Conservation (phyloP, 441 rosid genomes). For the Raphanus hybrid region DNA sequence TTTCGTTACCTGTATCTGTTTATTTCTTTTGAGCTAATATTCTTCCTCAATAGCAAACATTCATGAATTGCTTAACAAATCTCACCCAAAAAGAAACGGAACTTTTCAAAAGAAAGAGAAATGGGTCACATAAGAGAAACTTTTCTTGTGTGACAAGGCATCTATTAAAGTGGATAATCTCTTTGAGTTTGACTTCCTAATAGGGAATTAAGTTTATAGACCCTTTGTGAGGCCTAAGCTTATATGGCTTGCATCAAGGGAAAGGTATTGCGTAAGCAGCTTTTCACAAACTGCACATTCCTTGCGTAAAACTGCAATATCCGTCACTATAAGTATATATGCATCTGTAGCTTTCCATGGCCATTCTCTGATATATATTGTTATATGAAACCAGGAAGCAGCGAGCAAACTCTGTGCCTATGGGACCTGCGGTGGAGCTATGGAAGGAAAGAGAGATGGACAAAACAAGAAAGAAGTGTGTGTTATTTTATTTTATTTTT, state of each 20-base stretch:
- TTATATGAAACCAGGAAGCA: slow-evolving; percentile 12
- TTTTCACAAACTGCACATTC: slow-evolving; percentile 33
- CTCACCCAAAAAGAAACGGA: too few species aligned
- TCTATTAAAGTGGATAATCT: slow-evolving; percentile 22
- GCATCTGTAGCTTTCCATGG: not conserved
- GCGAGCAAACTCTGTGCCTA: slow-evolving; percentile 4
- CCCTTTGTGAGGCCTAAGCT: slow-evolving; percentile 18
- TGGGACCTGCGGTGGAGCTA: slow-evolving; percentile 50
- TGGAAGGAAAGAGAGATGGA: slow-evolving; percentile 66
- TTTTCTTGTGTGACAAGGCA: slow-evolving; percentile 19
- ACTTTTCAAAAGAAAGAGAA: too few species aligned
- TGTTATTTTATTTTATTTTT: not conserved
- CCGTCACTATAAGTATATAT: not conserved
- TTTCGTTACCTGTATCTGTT: too few species aligned
- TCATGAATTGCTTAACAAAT: too few species aligned
- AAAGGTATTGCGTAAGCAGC: slow-evolving; percentile 39
- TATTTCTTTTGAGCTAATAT: too few species aligned
- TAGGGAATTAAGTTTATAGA: slow-evolving; percentile 3
- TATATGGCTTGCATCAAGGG: slow-evolving; percentile 27
- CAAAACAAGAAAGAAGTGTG: slow-evolving; percentile 60
- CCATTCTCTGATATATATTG: not conserved
- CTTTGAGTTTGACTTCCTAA: slow-evolving; percentile 11
- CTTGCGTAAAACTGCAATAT: slow-evolving; percentile 12
- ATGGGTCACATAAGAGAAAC: not conserved
- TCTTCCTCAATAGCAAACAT: too few species aligned